Conservation (phyloP, 1,284 basidiomycete species). For the Hortiboletus rubellus region DNA sequence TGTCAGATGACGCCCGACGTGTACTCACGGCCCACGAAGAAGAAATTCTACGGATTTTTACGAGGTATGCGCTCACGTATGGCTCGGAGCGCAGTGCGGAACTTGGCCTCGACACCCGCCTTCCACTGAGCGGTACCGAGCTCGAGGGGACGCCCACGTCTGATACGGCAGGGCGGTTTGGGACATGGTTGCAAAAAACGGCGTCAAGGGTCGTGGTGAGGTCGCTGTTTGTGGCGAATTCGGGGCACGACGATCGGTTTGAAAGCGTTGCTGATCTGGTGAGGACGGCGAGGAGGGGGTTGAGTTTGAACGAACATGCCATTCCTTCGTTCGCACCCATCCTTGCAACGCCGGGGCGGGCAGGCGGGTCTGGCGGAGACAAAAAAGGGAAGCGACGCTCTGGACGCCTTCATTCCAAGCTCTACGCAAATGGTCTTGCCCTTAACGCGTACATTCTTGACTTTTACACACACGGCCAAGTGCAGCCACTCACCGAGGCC, state of each 20-base stretch:
- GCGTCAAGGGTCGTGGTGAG: constrained; percentile 43
- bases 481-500: constrained; percentile 45
- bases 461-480: constrained; percentile 66
- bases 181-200: constrained; percentile 37
- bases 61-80: constrained; percentile 53
- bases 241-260: constrained; percentile 60
- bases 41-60: constrained; percentile 55
- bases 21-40: constrained; percentile 50
- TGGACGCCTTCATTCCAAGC: not conserved
- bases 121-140: constrained; percentile 48
- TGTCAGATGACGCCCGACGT: constrained; percentile 41
- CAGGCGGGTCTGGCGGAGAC: not conserved
- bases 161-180: constrained; percentile 21
- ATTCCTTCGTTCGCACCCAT: constrained; percentile 56
- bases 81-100: constrained; percentile 38
- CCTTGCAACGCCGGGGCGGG: constrained; percentile 15
- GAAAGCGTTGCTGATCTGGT: constrained; percentile 50
- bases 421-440: constrained; percentile 18
- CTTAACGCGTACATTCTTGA: constrained; percentile 68
- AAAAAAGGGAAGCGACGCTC: constrained; percentile 1
- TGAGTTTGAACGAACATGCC: constrained; percentile 56
- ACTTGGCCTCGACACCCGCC: constrained; percentile 42
- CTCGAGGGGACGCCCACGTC: constrained; percentile 18
- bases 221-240: constrained; percentile 62
- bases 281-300: constrained; percentile 49